Conservation (phyloP, 2,329 filamentous ascomycete species). For the Ascochyta fabae region DNA sequence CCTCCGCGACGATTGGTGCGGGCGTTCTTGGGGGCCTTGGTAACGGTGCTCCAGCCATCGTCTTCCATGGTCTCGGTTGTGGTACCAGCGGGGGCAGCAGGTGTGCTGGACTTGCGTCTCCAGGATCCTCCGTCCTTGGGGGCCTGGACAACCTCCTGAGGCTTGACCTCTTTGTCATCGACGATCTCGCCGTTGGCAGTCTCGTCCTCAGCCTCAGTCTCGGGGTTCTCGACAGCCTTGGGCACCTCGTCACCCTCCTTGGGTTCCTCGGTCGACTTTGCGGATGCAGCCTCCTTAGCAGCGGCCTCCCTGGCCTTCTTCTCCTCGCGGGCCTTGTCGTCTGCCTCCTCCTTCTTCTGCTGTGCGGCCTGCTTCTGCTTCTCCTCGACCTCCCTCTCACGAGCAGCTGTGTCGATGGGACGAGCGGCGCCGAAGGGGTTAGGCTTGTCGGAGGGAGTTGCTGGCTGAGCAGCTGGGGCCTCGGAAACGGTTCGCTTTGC, state of each 20-base stretch:
- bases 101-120: constrained; percentile 46
- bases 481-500: constrained; percentile 91
- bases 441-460: constrained; percentile 70
- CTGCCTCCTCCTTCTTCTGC: constrained; percentile 85
- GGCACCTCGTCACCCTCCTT: constrained; percentile 30
- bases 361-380: constrained; percentile 76
- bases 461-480: constrained; percentile 58
- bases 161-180: constrained; percentile 61
- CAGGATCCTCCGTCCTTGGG: constrained; percentile 49
- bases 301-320: constrained; percentile 60
- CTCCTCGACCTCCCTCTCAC: constrained; percentile 89
- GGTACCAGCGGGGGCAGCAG: constrained; percentile 42
- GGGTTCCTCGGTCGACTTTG: constrained; percentile 38
- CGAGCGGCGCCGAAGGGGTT: constrained; percentile 93
- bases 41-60: constrained; percentile 62
- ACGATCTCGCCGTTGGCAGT: constrained; percentile 59
- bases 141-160: constrained; percentile 61
- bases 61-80: constrained; percentile 58
- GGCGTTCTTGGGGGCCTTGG: constrained; percentile 52
- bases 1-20: constrained; percentile 50
- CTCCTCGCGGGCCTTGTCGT: constrained; percentile 82
- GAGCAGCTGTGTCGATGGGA: constrained; percentile 89
- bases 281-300: constrained; percentile 50
- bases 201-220: constrained; percentile 51
- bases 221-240: constrained; percentile 50